Evolutionary conservation across 805 yeast genomes (phyloP).

Genomic region (Nakazawaea populi): DNA sequence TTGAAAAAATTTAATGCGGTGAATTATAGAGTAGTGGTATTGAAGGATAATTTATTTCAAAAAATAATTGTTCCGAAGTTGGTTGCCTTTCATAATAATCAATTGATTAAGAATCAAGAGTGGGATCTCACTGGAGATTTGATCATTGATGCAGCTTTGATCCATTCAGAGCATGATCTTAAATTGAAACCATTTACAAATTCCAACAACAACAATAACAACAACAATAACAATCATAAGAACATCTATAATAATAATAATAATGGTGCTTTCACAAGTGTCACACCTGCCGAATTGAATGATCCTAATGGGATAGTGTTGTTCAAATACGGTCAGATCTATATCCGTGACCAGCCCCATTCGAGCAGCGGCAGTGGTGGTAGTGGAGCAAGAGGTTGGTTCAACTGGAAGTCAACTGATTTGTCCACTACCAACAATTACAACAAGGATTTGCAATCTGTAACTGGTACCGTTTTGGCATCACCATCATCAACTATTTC

Average conservation of each 20-base stretch:
- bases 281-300: background rate
- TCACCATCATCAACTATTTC: background rate
- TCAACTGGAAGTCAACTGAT: too few relatives aligned
- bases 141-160: background rate
- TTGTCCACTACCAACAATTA: too few relatives aligned
- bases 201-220: too few relatives aligned
- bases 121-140: slow-evolving; percentile 1
- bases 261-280: too few relatives aligned
- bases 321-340: background rate
- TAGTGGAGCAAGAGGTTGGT: too few relatives aligned
- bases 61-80: background rate
- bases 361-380: background rate
- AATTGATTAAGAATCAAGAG: background rate
- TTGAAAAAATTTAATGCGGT: background rate
- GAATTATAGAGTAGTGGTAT: background rate
- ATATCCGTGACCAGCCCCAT: background rate
- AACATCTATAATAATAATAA: too few relatives aligned
- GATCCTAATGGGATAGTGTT: background rate
- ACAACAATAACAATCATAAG: too few relatives aligned
- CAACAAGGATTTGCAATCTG: too few relatives aligned
- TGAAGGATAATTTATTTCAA: background rate
- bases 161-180: background rate
- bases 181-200: too few relatives aligned
- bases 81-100: background rate
- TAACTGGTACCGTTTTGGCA: background rate